These are phyloP conservation scores for Mycena epipterygia DNA, from an alignment of 768 basidiomycete genomes.

Conservation along the genomic window DNA sequence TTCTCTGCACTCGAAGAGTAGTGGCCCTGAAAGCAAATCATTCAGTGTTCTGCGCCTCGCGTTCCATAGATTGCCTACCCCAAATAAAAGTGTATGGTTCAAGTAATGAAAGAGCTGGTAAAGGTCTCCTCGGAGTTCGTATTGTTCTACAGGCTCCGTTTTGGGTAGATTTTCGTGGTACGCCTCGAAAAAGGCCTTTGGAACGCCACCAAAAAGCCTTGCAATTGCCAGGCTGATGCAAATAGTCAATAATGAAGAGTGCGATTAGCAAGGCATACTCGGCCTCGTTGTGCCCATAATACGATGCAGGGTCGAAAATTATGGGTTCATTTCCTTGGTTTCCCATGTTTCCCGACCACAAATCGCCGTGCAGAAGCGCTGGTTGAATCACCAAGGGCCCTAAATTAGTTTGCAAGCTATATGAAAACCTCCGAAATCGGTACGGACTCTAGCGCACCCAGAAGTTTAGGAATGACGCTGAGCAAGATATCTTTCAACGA, in stretches of 20 bases:
- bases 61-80: conserved; percentile 56
- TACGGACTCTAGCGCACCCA: conserved; percentile 50
- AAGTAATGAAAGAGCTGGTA: conserved; percentile 88
- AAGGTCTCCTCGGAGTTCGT: conserved; percentile 72
- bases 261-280: conserved; percentile 64
- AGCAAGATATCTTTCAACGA: neutral
- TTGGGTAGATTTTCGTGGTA: conserved; percentile 77
- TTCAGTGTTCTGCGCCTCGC: neutral
- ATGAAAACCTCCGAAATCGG: neutral
- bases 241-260: neutral
- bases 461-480: conserved; percentile 82
- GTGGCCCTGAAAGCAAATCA: conserved; percentile 56
- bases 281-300: conserved; percentile 85
- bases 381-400: conserved; percentile 70
- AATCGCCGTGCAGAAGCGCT: conserved; percentile 82
- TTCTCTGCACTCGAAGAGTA: conserved; percentile 68
- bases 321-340: conserved; percentile 68
- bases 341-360: conserved; percentile 87
- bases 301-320: conserved; percentile 85
- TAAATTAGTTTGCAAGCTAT: conserved; percentile 38
- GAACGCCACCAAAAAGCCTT: conserved; percentile 86
- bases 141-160: conserved; percentile 74
- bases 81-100: conserved; percentile 85
- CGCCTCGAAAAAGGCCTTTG: conserved; percentile 69
- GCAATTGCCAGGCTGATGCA: conserved; percentile 75